Base-by-base conservation (phyloP, 352 stramenopile genomes). In the Phytophthora podocarpi region DNA sequence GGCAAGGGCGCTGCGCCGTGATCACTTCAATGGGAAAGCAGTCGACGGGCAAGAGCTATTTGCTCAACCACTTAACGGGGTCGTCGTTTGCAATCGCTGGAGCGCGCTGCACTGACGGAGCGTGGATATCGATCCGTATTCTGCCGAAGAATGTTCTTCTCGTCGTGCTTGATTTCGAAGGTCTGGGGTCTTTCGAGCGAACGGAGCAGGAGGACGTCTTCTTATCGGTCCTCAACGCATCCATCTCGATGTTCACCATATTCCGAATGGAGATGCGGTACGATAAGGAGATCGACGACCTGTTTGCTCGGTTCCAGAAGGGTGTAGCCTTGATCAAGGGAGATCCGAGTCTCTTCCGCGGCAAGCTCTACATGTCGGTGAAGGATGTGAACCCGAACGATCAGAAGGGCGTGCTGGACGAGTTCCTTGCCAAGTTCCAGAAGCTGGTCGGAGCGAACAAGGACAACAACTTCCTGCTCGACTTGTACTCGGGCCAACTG, bases 321-420 rank as follows among this genome's bases (percentile, higher is more conserved):
- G 79, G 82, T 18, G 66, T 84, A 2, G 51, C 78, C 3, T 54
- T 92, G 45, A 78, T 91, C 30, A 90, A 91, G 57, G 64, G 50
- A n/a, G 82, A 89, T 26, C 35, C 73, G 4, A 64, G 56, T 18
- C 51, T 93, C 0, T 93, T 93, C 43, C 75, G 71, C 8, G 81
- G 81, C 0, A 84, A 79, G n/a, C 50, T 93, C 10, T 88, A 80
- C 61, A 87, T 90, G 79, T 80, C 76, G 5, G 79, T 90, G n/a
- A 91, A 91, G 46, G 81, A 93, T 18, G 79, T 90, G n/a, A 91
- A 93, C 35, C 74, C 80, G 3, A 88, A 91, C 53, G 84, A 91
- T 26, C 70, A 87, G 43, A 48, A 60, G 1, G 70, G 74, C 1
- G 71, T 90, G 0, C 16, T 91, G 2, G 42, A 70, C 12, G 84